Conservation (phyloP, 176 grass and related monocot genomes). For the Tuctoria greenei region DNA sequence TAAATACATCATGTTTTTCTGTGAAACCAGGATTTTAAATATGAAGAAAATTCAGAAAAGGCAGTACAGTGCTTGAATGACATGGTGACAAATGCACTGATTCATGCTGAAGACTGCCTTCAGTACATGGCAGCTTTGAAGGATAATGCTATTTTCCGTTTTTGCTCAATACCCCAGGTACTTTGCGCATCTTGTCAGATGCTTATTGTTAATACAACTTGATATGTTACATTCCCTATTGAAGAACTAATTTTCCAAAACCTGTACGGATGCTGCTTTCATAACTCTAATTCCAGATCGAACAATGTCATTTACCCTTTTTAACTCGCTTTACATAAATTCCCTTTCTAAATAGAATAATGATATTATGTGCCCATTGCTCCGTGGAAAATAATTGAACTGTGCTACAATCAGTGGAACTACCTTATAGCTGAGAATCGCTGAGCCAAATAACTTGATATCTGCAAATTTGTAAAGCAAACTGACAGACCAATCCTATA, state of each 20-base stretch:
- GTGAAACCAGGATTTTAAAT: constrained; percentile 79
- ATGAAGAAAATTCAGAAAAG: constrained; percentile 71
- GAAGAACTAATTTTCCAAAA: background rate
- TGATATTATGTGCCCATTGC: background rate
- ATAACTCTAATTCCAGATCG: background rate
- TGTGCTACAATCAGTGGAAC: background rate
- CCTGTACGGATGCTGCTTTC: background rate
- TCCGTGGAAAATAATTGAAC: background rate
- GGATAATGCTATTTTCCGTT: constrained; percentile 72
- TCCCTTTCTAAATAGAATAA: background rate
- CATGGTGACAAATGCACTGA: constrained; percentile 86
- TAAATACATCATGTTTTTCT: background rate
- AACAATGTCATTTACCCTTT: background rate
- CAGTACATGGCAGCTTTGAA: constrained; percentile 82
- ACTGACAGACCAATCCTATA: background rate
- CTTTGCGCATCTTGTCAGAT: constrained; percentile 2
- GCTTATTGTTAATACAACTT: background rate
- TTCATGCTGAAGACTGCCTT: constrained; percentile 78
- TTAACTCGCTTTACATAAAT: background rate
- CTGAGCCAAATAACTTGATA: background rate
- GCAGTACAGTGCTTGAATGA: constrained; percentile 96
- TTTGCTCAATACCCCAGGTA: constrained; percentile 98
- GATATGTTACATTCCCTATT: background rate
- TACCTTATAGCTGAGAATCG: background rate
- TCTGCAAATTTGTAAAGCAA: background rate